These are phyloP conservation scores for Yamadazyma diddensiae DNA, from an alignment of 1,139 yeast genomes.

Conservation along the genomic window DNA sequence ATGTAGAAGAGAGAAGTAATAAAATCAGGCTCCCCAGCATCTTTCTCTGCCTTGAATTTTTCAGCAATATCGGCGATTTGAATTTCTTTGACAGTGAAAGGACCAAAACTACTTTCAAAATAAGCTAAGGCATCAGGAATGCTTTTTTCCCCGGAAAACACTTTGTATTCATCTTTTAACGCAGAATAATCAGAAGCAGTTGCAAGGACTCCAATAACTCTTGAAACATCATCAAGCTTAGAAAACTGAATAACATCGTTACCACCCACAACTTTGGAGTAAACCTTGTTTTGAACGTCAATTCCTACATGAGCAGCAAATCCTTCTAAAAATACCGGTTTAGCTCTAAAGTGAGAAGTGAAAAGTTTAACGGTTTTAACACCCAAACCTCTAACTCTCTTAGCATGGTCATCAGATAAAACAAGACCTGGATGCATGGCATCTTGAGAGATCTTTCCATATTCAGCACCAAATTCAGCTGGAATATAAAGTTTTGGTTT, in stretches of 20 bases:
- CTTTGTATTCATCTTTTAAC: constrained; percentile 45
- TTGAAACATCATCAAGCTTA: constrained; percentile 46
- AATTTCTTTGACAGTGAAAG: constrained; percentile 24
- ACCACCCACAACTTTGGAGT: constrained; percentile 38
- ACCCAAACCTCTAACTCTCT: constrained; percentile 41
- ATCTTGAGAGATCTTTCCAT: constrained; percentile 17
- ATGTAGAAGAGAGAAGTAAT: constrained; percentile 26
- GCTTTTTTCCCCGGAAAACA: constrained; percentile 41
- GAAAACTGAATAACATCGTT: constrained; percentile 34
- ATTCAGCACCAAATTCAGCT: constrained; percentile 58
- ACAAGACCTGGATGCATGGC: constrained; percentile 34
- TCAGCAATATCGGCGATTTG: constrained; percentile 24
- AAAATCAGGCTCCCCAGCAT: constrained; percentile 6
- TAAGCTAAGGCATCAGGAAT: constrained; percentile 35
- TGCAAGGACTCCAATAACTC: constrained; percentile 37
- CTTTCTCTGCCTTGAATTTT: constrained; percentile 2
- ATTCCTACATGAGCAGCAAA: constrained; percentile 37
- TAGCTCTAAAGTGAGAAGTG: constrained; percentile 44
- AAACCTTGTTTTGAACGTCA: constrained; percentile 29
- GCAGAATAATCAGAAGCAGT: constrained; percentile 33
- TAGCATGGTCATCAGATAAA: constrained; percentile 38
- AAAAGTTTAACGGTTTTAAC: constrained; percentile 50
- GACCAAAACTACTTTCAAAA: constrained; percentile 41
- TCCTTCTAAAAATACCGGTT: constrained; percentile 35
- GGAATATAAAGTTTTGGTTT: constrained; percentile 58